Percentiles rank a stretch among this genome's conserved stretches.
Evolutionary conservation across 2,329 filamentous ascomycete genomes (phyloP).

Genomic region (Fusarium sp.): DNA sequence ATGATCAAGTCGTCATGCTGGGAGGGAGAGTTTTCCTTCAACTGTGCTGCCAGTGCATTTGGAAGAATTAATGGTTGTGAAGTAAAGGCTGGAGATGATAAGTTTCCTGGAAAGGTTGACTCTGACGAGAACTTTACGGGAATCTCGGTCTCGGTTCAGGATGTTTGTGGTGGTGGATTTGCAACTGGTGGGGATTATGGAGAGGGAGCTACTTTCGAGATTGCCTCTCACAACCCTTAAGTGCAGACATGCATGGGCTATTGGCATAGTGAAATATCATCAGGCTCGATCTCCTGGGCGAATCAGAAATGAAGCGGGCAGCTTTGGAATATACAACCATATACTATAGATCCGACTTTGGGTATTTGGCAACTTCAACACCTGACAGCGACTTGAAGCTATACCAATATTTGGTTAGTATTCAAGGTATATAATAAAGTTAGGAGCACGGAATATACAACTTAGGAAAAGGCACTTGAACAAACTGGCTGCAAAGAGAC

Average conservation of each 20-base stretch:
- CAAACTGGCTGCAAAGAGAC: too few species aligned
- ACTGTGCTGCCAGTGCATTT: neutral
- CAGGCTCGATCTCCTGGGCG: fast-evolving
- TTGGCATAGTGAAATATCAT: fast-evolving
- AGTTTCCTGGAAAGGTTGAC: neutral
- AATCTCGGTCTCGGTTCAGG: neutral
- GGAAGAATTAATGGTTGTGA: neutral
- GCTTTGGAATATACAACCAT: too few species aligned
- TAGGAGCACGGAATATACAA: too few species aligned
- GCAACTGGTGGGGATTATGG: neutral
- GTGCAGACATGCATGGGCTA: neutral
- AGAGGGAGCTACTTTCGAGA: neutral
- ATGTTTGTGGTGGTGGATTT: neutral
- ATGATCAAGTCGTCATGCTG: neutral
- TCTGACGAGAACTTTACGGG: neutral
- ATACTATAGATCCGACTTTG: too few species aligned
- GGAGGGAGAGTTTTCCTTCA: neutral
- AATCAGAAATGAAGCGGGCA: too few species aligned
- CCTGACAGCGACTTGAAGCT: too few species aligned
- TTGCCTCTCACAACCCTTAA: neutral
- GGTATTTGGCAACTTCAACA: too few species aligned
- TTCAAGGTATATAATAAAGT: too few species aligned
- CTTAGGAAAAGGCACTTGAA: too few species aligned
- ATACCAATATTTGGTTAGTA: too few species aligned
- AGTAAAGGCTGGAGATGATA: neutral